phyloP scores from a whole-genome alignment of 805 yeast genomes.

The Wickerhamiella sorbophila region DNA sequence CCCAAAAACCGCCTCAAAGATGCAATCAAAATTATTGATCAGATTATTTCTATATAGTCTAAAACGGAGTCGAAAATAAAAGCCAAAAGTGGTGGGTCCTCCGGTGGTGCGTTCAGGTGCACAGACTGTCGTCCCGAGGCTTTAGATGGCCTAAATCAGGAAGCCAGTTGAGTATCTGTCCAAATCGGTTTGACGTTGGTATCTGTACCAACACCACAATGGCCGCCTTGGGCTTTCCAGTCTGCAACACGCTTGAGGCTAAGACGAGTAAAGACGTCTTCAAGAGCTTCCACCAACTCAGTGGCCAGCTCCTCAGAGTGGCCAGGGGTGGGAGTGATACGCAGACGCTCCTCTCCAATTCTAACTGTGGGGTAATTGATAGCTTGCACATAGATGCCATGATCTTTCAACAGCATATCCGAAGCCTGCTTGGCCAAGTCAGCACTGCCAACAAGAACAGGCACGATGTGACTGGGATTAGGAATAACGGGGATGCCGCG shows the following conservation, averaged over 20 bases:
- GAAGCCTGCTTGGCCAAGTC: slow-evolving; percentile 83
- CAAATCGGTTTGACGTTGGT: slow-evolving; percentile 52
- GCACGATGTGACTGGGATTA: slow-evolving; percentile 94
- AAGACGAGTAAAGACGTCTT: slow-evolving; percentile 63
- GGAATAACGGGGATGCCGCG: slow-evolving; percentile 92
- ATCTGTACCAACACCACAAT: slow-evolving; percentile 67
- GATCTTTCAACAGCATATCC: slow-evolving; percentile 69
- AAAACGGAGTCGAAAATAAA: too few relatives aligned
- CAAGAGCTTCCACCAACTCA: slow-evolving; percentile 62
- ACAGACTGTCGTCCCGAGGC: background rate
- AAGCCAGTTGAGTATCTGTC: slow-evolving; percentile 63
- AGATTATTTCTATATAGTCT: background rate
- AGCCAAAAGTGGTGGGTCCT: background rate
- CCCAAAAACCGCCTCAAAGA: slow-evolving; percentile 2
- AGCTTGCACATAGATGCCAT: slow-evolving; percentile 90
- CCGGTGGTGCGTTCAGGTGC: background rate
- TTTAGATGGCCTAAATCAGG: background rate
- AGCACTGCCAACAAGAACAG: slow-evolving; percentile 89
- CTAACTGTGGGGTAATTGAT: slow-evolving; percentile 97
- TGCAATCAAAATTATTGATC: slow-evolving; percentile 7
- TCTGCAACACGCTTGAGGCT: slow-evolving; percentile 59
- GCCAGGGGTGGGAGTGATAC: slow-evolving; percentile 99
- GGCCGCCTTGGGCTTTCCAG: slow-evolving; percentile 75
- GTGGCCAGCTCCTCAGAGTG: slow-evolving; percentile 68
- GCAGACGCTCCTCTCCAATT: slow-evolving; percentile 85